These are phyloP conservation scores for Botryotinia calthae DNA, from an alignment of 2,329 filamentous ascomycete species.

Conservation along the genomic window DNA sequence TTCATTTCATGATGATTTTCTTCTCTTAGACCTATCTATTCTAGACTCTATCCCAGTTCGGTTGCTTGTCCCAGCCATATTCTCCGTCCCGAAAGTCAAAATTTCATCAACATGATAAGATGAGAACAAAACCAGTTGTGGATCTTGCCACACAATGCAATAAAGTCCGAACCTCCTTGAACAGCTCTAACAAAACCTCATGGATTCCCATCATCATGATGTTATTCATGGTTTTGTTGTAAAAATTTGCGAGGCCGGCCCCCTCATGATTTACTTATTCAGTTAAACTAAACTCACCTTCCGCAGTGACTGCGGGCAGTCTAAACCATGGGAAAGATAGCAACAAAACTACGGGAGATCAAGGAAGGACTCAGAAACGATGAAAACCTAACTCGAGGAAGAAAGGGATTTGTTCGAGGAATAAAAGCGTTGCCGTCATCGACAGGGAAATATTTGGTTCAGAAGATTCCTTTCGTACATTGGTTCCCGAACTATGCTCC, in stretches of 20 bases:
- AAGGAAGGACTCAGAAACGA: conserved; percentile 16
- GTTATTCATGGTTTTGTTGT: not conserved
- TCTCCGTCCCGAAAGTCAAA: not conserved
- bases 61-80: not conserved
- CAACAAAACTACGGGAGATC: not conserved
- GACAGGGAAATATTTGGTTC: conserved; percentile 53
- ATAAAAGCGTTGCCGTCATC: conserved; percentile 47
- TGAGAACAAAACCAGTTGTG: not conserved
- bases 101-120: not conserved
- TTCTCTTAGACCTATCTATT: not conserved
- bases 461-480: conserved; percentile 60
- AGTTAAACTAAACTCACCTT: not conserved
- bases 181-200: not conserved
- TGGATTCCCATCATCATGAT: not conserved
- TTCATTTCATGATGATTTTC: too few relatives aligned
- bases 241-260: not conserved
- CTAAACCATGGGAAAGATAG: not conserved
- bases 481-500: conserved; percentile 63
- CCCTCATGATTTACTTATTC: not conserved
- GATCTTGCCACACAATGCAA: not conserved
- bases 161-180: not conserved
- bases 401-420: conserved; percentile 18
- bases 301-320: not conserved
- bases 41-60: not conserved
- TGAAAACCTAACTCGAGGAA: conserved; percentile 20